Percentiles rank a stretch among this genome's conserved stretches.
These are phyloP conservation scores for Phycomyces nitens DNA, from an alignment of 192 early-diverging fungal species.

Conservation along the genomic window DNA sequence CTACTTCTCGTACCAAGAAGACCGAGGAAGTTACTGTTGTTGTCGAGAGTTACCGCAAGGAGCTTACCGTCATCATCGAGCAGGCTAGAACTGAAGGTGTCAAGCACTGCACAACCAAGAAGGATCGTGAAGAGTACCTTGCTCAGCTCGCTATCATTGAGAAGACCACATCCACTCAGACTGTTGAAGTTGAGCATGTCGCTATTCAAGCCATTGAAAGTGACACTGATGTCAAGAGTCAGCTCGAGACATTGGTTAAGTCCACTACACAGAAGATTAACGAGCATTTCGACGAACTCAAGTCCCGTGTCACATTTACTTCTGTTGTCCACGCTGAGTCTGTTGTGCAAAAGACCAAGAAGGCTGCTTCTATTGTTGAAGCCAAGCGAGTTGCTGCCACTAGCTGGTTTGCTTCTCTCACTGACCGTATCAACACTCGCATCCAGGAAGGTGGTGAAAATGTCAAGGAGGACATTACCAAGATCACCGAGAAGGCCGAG, in stretches of 20 bases:
- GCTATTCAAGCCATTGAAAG: conserved; percentile 6
- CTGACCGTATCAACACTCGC: conserved; percentile 7
- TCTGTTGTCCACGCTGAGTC: conserved; percentile 6
- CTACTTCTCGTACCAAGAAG: neutral
- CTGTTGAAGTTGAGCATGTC: conserved; percentile 11
- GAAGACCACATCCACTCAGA: conserved; percentile 1
- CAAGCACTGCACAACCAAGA: neutral
- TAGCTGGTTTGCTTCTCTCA: neutral
- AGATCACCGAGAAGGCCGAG: conserved; percentile 3
- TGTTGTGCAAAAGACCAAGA: conserved; percentile 8
- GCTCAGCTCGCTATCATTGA: conserved; percentile 4
- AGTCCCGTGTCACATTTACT: neutral
- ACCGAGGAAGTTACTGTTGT: conserved; percentile 2
- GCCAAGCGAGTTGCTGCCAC: conserved; percentile 7
- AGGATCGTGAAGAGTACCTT: conserved; percentile 4
- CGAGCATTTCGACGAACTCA: conserved; percentile 9
- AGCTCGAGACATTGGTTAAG: conserved; percentile 1
- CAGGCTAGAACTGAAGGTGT: conserved; percentile 4
- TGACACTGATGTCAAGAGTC: conserved; percentile 8
- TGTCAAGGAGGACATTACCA: conserved; percentile 11
- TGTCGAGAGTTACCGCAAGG: conserved; percentile 3
- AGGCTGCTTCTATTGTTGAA: conserved; percentile 7
- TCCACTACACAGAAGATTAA: neutral
- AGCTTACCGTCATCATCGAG: conserved; percentile 18
- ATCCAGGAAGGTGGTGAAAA: conserved; percentile 11